These are phyloP conservation scores for Morella rubra DNA, from an alignment of 306 rosid species.

Conservation along the genomic window DNA sequence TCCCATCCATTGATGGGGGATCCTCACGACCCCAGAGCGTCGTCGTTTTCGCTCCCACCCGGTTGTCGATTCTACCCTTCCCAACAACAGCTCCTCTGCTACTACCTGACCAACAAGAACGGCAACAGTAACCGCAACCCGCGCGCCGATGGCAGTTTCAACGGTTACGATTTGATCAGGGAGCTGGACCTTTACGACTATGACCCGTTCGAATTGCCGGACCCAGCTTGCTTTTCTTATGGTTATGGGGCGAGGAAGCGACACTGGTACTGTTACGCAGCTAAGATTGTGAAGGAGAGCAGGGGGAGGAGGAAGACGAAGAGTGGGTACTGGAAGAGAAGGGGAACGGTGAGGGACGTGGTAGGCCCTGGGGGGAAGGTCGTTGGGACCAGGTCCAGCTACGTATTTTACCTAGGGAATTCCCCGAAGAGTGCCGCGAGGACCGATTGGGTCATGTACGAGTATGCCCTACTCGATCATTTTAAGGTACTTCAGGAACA, in stretches of 20 bases:
- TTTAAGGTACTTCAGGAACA: slow-evolving; percentile 39
- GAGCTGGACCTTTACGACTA: slow-evolving; percentile 48
- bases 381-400: slow-evolving; percentile 46
- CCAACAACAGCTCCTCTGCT: slow-evolving; percentile 50
- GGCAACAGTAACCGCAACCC: neutral
- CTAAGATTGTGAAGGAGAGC: slow-evolving; percentile 31
- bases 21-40: slow-evolving; percentile 13
- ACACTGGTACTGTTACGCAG: slow-evolving; percentile 63
- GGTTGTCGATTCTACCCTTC: slow-evolving; percentile 67
- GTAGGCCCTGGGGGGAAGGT: slow-evolving; percentile 29
- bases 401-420: slow-evolving; percentile 50
- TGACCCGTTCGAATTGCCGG: slow-evolving; percentile 61
- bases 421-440: slow-evolving; percentile 27
- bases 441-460: slow-evolving; percentile 59
- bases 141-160: neutral
- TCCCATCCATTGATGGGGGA: slow-evolving; percentile 37
- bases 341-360: slow-evolving; percentile 45
- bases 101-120: slow-evolving; percentile 53
- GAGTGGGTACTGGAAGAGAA: slow-evolving; percentile 63
- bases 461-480: slow-evolving; percentile 48
- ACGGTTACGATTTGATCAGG: slow-evolving; percentile 42
- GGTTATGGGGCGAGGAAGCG: slow-evolving; percentile 46
- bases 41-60: slow-evolving; percentile 43
- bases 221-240: slow-evolving; percentile 42
- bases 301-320: slow-evolving; percentile 37